A percentile compares a stretch with the other conserved stretches of the same genome.
phyloP scores from a whole-genome alignment of 2,329 filamentous ascomycete genomes.

The Daldinia sp. region DNA sequence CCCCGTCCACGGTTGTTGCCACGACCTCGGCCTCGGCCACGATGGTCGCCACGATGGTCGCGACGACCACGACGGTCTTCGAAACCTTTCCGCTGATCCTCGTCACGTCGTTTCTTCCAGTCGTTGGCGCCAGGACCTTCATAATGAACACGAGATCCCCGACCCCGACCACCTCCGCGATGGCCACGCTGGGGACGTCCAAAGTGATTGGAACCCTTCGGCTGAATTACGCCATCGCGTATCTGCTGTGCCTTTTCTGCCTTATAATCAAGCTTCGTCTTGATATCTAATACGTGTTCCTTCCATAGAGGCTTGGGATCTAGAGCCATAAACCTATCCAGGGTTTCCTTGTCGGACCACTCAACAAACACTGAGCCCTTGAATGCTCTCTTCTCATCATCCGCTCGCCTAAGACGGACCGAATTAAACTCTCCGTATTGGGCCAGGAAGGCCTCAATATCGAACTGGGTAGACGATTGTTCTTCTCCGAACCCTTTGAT shows the following conservation, averaged over 20 bases:
- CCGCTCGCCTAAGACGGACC: constrained; percentile 84
- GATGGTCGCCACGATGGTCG: constrained; percentile 45
- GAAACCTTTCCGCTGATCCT: constrained; percentile 69
- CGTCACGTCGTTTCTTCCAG: constrained; percentile 70
- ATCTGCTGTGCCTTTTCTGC: constrained; percentile 79
- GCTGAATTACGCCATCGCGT: constrained; percentile 72
- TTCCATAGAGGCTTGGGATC: constrained; percentile 88
- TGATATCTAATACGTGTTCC: constrained; percentile 79
- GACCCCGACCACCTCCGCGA: constrained; percentile 51
- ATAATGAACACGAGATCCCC: constrained; percentile 47
- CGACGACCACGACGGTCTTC: constrained; percentile 56
- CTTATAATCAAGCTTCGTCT: constrained; percentile 88
- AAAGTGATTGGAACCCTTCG: constrained; percentile 54
- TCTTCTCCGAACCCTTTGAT: constrained; percentile 94
- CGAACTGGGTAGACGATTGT: constrained; percentile 84
- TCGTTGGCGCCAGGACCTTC: constrained; percentile 58
- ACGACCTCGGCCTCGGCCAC: constrained; percentile 50
- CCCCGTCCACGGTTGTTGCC: constrained; percentile 47
- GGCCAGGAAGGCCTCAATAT: constrained; percentile 91
- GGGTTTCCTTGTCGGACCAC: constrained; percentile 80
- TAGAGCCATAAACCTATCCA: constrained; percentile 80
- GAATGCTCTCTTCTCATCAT: constrained; percentile 70
- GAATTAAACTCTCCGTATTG: constrained; percentile 80
- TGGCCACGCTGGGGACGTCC: constrained; percentile 48
- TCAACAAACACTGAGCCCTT: constrained; percentile 98